These are phyloP conservation scores for Cystobasidium sp. DNA, from an alignment of 1,284 basidiomycete genomes.

Conservation along the genomic window DNA sequence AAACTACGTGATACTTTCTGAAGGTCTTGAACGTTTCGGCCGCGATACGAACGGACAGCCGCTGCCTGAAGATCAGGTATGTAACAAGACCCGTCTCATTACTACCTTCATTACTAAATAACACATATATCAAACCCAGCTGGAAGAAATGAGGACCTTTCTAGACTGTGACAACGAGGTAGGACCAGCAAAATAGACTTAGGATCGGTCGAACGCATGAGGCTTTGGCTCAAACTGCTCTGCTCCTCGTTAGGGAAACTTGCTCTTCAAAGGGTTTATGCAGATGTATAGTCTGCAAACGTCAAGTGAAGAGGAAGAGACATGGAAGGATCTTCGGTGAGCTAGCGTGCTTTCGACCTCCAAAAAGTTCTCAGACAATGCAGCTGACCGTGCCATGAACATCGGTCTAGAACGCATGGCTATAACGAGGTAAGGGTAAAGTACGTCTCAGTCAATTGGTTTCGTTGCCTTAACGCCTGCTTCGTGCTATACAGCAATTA, in stretches of 20 bases:
- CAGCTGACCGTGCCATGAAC: too few species aligned
- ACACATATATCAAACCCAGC: neutral
- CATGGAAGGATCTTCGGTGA: conserved; percentile 74
- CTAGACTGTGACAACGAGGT: conserved; percentile 68
- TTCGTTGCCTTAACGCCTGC: neutral
- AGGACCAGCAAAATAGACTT: neutral
- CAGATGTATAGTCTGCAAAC: conserved; percentile 77
- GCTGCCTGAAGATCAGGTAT: conserved; percentile 71
- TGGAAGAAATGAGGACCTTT: conserved; percentile 71
- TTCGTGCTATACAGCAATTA: too few species aligned
- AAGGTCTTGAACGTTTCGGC: conserved; percentile 73
- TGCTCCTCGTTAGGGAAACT: conserved; percentile 60
- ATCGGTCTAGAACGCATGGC: conserved; percentile 17
- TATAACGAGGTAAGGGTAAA: conserved; percentile 23
- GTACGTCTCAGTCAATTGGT: neutral
- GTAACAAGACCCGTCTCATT: neutral
- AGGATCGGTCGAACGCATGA: neutral
- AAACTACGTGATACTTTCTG: conserved; percentile 64
- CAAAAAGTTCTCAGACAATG: too few species aligned
- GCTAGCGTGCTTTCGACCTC: neutral
- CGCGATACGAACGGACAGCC: conserved; percentile 74
- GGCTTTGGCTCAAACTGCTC: neutral
- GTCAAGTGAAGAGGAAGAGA: conserved; percentile 77
- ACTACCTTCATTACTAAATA: neutral
- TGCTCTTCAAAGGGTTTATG: conserved; percentile 76